A percentile compares a stretch with the other conserved stretches of the same genome.
These are phyloP conservation scores for Trichopus zeylanicus DNA, from an alignment of 116 monocot genomes.

Conservation along the genomic window DNA sequence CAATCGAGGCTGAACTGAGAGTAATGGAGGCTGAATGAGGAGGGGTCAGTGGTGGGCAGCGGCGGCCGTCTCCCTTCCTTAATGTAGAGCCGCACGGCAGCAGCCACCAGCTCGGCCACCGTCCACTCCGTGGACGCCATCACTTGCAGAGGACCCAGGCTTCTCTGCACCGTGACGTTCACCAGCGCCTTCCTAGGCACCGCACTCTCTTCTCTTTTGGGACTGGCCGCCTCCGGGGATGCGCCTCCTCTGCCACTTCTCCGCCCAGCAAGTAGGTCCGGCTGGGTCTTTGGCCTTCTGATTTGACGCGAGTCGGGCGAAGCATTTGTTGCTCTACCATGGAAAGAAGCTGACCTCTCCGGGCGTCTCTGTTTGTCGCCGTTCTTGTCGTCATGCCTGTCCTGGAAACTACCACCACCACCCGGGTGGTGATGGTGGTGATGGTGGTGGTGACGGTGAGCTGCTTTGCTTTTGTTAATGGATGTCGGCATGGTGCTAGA, in stretches of 20 bases:
- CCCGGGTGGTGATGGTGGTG: too few species aligned
- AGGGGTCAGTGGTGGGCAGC: constrained; percentile 21
- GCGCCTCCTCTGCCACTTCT: neutral
- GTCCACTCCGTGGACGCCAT: constrained; percentile 58
- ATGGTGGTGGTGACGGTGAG: too few species aligned
- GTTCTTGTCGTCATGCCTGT: too few species aligned
- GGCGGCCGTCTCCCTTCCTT: constrained; percentile 44
- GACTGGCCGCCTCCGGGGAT: too few species aligned
- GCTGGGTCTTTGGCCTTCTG: constrained; percentile 46
- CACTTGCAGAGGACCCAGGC: constrained; percentile 52
- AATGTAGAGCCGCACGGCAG: constrained; percentile 31
- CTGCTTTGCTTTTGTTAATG: too few species aligned
- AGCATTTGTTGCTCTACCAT: constrained; percentile 9
- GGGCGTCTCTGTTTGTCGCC: too few species aligned
- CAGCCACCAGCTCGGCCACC: constrained; percentile 32
- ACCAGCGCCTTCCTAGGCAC: constrained; percentile 48
- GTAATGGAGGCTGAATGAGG: constrained; percentile 48
- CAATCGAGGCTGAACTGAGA: constrained; percentile 64
- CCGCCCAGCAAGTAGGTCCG: constrained; percentile 21
- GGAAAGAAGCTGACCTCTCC: constrained; percentile 39
- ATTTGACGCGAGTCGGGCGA: constrained; percentile 2
- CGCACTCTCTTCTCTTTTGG: constrained; percentile 12
- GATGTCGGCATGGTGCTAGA: too few species aligned
- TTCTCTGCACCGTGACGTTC: constrained; percentile 51
- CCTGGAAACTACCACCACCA: too few species aligned